Evolutionary conservation across 371 early-diverging fungal species (phyloP).

Genomic region (Rhizopus delemar): DNA sequence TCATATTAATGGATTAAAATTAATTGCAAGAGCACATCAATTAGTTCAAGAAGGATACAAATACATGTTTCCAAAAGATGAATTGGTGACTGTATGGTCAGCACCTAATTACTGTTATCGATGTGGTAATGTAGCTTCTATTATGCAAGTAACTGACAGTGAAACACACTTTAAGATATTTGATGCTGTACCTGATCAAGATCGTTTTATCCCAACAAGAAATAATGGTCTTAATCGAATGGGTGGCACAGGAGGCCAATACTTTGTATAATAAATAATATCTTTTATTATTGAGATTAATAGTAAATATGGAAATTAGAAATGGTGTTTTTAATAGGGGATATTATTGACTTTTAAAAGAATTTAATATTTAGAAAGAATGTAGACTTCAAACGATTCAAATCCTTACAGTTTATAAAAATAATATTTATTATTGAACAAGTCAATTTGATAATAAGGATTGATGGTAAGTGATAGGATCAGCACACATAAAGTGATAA

Average conservation of each 20-base stretch:
- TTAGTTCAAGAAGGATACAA: constrained; percentile 98
- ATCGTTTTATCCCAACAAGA: constrained; percentile 51
- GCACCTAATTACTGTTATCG: constrained; percentile 99
- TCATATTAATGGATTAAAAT: constrained; percentile 94
- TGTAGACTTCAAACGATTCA: too few relatives aligned
- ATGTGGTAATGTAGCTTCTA: constrained; percentile 98
- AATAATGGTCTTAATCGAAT: constrained; percentile 19
- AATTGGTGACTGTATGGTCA: constrained; percentile 99
- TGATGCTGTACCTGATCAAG: constrained; percentile 91
- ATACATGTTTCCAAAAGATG: constrained; percentile 94
- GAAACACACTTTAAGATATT: constrained; percentile 91
- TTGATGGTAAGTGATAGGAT: constrained; percentile 5
- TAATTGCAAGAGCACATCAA: constrained; percentile 99
- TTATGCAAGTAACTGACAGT: constrained; percentile 90
- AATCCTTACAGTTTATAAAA: too few relatives aligned
- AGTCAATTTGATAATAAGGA: not conserved
- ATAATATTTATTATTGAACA: not conserved
- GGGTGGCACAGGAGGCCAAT: constrained; percentile 50
- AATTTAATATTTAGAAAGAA: too few relatives aligned
- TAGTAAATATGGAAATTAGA: too few relatives aligned
- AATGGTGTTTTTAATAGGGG: too few relatives aligned
- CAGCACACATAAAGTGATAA: constrained; percentile 36
- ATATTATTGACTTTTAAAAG: too few relatives aligned
- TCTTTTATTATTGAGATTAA: not conserved
- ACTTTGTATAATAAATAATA: constrained; percentile 36